Base-by-base conservation (phyloP, 768 basidiomycete species). In the Lactarius evosmus region DNA sequence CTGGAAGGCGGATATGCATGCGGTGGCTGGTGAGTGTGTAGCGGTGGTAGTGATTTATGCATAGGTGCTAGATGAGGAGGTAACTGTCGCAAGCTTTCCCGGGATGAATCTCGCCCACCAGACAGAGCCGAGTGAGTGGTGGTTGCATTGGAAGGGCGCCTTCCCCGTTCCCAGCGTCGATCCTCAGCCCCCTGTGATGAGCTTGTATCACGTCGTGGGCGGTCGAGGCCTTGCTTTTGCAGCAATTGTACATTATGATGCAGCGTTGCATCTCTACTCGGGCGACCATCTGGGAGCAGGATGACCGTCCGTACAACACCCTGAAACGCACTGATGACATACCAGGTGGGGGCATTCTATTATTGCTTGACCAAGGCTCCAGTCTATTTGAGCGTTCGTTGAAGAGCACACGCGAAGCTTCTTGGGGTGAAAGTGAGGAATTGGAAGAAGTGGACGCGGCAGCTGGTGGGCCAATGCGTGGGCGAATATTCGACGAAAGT, bases 371-470 rank as follows among this genome's bases (percentile, higher is more conserved):
- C 69, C 90, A 92, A 3, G 92, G 91, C 74, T 98, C 96, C 61
- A 98, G 76, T 67, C 86, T 83, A 71, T 97, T 98, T 11, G 89
- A 91, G 4, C 90, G 86, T 70, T 96, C 97, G 71, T 99, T 98
- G 80, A 98, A 99, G n/a, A 99, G 79, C 0, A 87, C 87, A 46
- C 91, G 84, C 36, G 89, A 81, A 2, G 80, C 75, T 44, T 87
- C 85, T 64, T 81, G 78, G 9, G 84, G 82, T 9, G 84, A 82
- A 60, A 80, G 77, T 25, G 76, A 61, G 58, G 77, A 71, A 64
- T 75, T 70, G 67, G 79, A 72, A 69, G 78, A 74, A 5, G 74
- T 66, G 11, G 78, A 74, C 16, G 75, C 73, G 22, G 74, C 66
- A 55, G 70, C 58, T 7, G 67, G 56, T 7, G 59, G 63, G 25